Percentiles rank a stretch among this genome's conserved stretches.
phyloP scores from a whole-genome alignment of 2,329 filamentous ascomycete species.

The Alternaria brassicae region DNA sequence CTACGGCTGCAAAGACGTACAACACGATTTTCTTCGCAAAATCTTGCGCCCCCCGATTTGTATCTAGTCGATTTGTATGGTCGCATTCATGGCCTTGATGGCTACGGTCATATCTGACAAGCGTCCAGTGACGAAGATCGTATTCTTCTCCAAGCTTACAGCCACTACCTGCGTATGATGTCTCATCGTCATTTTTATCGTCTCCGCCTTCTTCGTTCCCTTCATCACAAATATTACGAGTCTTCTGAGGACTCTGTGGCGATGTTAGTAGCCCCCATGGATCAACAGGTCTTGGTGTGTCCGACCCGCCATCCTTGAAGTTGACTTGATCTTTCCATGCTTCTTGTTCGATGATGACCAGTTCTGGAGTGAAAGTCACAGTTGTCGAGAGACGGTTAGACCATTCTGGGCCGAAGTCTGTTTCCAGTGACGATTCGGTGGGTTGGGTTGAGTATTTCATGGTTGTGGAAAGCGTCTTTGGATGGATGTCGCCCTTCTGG shows the following conservation, averaged over 20 bases:
- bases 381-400: not conserved
- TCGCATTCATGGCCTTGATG: too few relatives aligned
- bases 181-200: rapidly evolving
- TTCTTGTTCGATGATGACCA: not conserved
- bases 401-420: not conserved
- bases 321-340: not conserved
- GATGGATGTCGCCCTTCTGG: not conserved
- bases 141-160: rapidly evolving
- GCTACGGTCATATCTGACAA: not conserved
- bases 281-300: not conserved
- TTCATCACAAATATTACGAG: rapidly evolving
- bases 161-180: rapidly evolving
- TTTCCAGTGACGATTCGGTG: not conserved
- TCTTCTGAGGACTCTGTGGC: rapidly evolving
- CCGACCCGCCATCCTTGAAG: not conserved
- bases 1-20: not conserved
- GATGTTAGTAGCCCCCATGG: not conserved
- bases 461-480: not conserved
- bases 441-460: not conserved
- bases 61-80: not conserved
- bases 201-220: not conserved
- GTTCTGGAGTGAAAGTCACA: not conserved
- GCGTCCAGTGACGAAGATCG: not conserved
- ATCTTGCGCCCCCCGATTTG: not conserved
- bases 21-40: not conserved